These are phyloP conservation scores for Prunella vulgaris DNA, from an alignment of 257 asterid species.

Conservation along the genomic window DNA sequence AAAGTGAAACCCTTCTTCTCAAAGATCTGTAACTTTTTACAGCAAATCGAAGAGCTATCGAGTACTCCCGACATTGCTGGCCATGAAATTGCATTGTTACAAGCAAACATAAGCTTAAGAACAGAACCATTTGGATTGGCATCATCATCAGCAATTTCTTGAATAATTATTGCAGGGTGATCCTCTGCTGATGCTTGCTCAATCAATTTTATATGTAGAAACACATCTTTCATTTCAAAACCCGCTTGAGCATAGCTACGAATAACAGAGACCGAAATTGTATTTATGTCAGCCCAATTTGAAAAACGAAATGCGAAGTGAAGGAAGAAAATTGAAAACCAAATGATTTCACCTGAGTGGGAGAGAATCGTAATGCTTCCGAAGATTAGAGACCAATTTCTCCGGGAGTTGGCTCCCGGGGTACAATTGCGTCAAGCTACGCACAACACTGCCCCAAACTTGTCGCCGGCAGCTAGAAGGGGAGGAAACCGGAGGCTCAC, in stretches of 20 bases:
- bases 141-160: conserved; percentile 66
- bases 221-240: conserved; percentile 96
- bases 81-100: conserved; percentile 89
- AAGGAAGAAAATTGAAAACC: background rate
- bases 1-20: conserved; percentile 90
- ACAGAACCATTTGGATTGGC: conserved; percentile 48
- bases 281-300: conserved; percentile 7
- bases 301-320: background rate
- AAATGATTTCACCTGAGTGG: conserved; percentile 65
- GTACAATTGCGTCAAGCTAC: conserved; percentile 92
- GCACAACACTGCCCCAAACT: conserved; percentile 82
- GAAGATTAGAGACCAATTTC: conserved; percentile 83
- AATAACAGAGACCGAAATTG: background rate
- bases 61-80: conserved; percentile 88
- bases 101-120: conserved; percentile 81
- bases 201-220: conserved; percentile 84
- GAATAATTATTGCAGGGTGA: conserved; percentile 74
- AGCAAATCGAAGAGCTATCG: conserved; percentile 80
- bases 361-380: conserved; percentile 91
- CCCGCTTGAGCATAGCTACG: conserved; percentile 85
- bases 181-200: conserved; percentile 80
- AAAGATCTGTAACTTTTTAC: conserved; percentile 82
- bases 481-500: conserved; percentile 47
- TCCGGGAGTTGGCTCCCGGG: conserved; percentile 98
- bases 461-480: conserved; percentile 62